Base-by-base conservation (phyloP, 2,329 filamentous ascomycete genomes). In the Colletotrichum sp. region DNA sequence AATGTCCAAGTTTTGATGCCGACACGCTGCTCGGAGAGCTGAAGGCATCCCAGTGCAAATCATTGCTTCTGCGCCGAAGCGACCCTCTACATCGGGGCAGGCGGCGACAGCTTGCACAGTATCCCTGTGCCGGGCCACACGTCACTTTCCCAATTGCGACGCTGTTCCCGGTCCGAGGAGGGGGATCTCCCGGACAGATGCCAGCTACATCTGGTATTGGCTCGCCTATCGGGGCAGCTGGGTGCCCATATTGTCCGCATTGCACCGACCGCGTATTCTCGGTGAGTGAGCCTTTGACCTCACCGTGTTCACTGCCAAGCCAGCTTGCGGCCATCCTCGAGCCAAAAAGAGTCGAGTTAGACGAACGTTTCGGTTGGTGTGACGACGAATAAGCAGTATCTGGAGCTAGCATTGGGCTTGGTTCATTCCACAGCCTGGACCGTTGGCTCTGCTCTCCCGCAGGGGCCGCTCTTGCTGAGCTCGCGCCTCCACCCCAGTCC, bases 21-120 rank as follows among this genome's bases (percentile, higher is more conserved):
- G 57, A 55, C 3, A 63, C 5, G 30, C 30, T 22, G 16, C 25
- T 30, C 27, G 7, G 8, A 16, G n/a, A 75, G 59, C 75, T 71
- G 59, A 70, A 1, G 25, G 9, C 12, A 39, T 62, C 65, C 65
- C 15, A 5, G 64, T 52, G 64, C 59, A 66, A 76, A 76, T 77
- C 71, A 71, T 70, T 55, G 49, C 34, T 29, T 36, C 29, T 22
- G 62, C 27, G 16, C 62, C 52, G 52, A 71, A 71, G 30, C 44
- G 66, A 65, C n/a, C 66, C 59, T 65, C 67, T 27, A 64, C 57
- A 52, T 44, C n/a, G 30, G 32, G 44, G 59, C 15, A 57, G 66
- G 57, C 15, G 32, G 32, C 32, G 61, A 49, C n/a, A 11, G 11
- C 27, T 29, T 39, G 29, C 44, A 49, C 67, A 34, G 30, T 9